These are phyloP conservation scores for Rosa multiflora DNA, from an alignment of 306 rosid genomes.

Conservation along the genomic window DNA sequence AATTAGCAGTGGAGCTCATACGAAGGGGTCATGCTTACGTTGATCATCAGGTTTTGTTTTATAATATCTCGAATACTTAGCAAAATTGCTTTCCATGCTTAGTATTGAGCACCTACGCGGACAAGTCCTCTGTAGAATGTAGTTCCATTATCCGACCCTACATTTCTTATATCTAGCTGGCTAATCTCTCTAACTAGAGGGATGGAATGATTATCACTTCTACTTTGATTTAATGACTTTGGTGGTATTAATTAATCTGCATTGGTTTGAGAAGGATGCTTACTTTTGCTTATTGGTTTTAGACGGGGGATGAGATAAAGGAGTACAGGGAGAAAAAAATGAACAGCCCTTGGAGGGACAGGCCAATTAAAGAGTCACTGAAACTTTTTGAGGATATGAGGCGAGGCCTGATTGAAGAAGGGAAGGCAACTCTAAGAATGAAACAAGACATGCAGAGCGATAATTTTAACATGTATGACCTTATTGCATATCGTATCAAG, in stretches of 20 bases:
- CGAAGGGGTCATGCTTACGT: constrained; percentile 84
- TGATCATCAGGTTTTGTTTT: constrained; percentile 73
- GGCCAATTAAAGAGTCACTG: constrained; percentile 78
- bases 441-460: constrained; percentile 99
- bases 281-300: neutral
- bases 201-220: neutral
- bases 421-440: constrained; percentile 96
- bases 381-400: constrained; percentile 90
- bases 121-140: neutral
- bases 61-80: neutral
- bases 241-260: neutral
- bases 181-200: neutral
- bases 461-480: constrained; percentile 93
- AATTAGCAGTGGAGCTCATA: constrained; percentile 94
- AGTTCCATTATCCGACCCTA: neutral
- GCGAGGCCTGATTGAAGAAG: constrained; percentile 77
- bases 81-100: neutral
- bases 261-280: constrained; percentile 6
- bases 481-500: constrained; percentile 76
- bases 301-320: constrained; percentile 87
- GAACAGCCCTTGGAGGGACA: constrained; percentile 98
- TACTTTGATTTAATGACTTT: neutral
- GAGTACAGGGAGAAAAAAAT: constrained; percentile 86
- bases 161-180: neutral
- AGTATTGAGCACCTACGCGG: neutral